A percentile compares a stretch with the other conserved stretches of the same genome.
phyloP scores from a whole-genome alignment of 306 rosid genomes.

The Begonia peltatifolia region DNA sequence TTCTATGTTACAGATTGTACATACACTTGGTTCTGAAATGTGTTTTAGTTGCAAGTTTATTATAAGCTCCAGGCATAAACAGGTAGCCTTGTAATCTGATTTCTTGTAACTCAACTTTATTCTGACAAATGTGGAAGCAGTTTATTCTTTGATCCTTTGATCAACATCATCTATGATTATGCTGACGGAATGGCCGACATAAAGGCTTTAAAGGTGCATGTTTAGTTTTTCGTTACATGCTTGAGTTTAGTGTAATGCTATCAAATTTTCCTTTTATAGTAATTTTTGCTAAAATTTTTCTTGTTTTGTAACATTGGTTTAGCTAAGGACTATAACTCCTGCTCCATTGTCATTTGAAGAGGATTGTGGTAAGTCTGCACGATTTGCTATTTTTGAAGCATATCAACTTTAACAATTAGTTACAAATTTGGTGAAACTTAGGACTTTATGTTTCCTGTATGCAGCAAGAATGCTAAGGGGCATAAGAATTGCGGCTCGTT shows the following conservation, averaged over 20 bases:
- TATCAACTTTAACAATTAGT: slow-evolving; percentile 13
- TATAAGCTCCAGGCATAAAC: neutral
- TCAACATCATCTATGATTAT: slow-evolving; percentile 30
- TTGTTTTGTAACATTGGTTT: slow-evolving; percentile 16
- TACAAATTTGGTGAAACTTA: slow-evolving; percentile 10
- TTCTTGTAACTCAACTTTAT: slow-evolving; percentile 13
- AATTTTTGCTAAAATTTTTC: slow-evolving; percentile 1
- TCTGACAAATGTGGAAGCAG: slow-evolving; percentile 42
- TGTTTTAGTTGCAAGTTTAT: neutral
- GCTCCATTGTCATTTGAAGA: slow-evolving; percentile 66
- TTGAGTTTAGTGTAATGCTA: slow-evolving; percentile 1
- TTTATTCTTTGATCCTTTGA: slow-evolving; percentile 74
- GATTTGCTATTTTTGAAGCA: slow-evolving; percentile 9
- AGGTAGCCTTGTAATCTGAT: neutral
- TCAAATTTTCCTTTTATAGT: neutral
- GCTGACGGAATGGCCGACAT: slow-evolving; percentile 31
- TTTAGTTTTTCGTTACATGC: slow-evolving; percentile 2
- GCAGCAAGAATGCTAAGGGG: slow-evolving; percentile 91
- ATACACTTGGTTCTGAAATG: neutral
- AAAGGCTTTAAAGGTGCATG: slow-evolving; percentile 27
- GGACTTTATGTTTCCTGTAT: slow-evolving; percentile 12
- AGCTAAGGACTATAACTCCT: slow-evolving; percentile 43
- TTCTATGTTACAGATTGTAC: neutral
- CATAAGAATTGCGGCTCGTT: slow-evolving; percentile 90
- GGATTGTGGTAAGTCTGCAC: slow-evolving; percentile 70